These are phyloP conservation scores for Endocarpon pusillum DNA, from an alignment of 495 filamentous ascomycete species.

Conservation along the genomic window DNA sequence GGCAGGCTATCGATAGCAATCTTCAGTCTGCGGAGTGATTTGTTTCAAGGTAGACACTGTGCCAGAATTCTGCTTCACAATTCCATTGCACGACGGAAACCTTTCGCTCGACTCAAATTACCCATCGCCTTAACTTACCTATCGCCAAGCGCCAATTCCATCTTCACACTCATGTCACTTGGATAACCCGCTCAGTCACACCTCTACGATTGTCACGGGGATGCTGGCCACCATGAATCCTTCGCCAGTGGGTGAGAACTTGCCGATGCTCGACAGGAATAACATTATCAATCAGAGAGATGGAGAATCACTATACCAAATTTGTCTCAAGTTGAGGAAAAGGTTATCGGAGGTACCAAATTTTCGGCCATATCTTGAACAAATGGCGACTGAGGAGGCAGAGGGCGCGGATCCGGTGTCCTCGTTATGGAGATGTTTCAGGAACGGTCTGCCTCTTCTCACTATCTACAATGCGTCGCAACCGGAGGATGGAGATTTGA, in stretches of 20 bases:
- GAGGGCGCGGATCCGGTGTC: constrained; percentile 61
- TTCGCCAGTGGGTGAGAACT: background rate
- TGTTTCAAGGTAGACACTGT: too few relatives aligned
- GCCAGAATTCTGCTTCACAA: too few relatives aligned
- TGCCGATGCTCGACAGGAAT: constrained; percentile 15
- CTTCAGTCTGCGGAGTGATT: too few relatives aligned
- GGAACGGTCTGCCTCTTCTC: constrained; percentile 69
- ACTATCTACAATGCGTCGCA: constrained; percentile 74
- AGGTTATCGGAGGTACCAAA: constrained; percentile 67
- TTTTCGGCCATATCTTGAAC: constrained; percentile 52
- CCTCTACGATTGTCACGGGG: too few relatives aligned
- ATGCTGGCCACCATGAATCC: too few relatives aligned
- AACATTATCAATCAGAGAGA: constrained; percentile 93
- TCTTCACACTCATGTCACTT: too few relatives aligned
- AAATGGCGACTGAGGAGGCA: constrained; percentile 45
- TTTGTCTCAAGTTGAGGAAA: constrained; percentile 67
- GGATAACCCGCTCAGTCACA: too few relatives aligned
- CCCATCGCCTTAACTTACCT: too few relatives aligned
- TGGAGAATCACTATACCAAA: constrained; percentile 89
- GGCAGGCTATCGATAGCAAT: too few relatives aligned
- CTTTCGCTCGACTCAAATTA: too few relatives aligned
- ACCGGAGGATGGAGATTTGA: constrained; percentile 41
- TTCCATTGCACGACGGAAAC: too few relatives aligned
- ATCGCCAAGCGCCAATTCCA: too few relatives aligned
- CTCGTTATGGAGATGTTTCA: constrained; percentile 75